These are phyloP conservation scores for Colletotrichum salicis DNA, from an alignment of 2,329 filamentous ascomycete species.

Conservation along the genomic window DNA sequence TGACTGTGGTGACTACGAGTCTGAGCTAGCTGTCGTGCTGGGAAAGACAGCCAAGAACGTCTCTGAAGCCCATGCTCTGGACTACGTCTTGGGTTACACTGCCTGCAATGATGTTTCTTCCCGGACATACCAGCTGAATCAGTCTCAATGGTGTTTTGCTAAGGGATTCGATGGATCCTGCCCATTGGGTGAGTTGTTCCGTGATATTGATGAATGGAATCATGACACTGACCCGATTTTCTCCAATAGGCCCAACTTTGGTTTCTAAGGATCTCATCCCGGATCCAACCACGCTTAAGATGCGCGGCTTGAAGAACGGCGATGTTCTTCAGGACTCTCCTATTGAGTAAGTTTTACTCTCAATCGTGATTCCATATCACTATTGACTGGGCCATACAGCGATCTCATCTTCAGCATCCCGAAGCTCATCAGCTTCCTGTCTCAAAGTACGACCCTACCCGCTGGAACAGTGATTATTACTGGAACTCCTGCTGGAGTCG, in stretches of 20 bases:
- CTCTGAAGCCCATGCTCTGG: conserved; percentile 63
- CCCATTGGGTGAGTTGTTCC: conserved; percentile 48
- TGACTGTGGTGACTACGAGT: conserved; percentile 68
- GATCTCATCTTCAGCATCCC: conserved; percentile 66
- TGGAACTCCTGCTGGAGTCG: conserved; percentile 55
- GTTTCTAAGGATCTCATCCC: conserved; percentile 55
- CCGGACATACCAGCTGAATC: conserved; percentile 64
- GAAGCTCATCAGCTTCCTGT: conserved; percentile 54
- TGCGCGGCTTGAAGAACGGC: conserved; percentile 61
- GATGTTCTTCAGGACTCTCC: conserved; percentile 59
- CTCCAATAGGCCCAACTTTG: conserved; percentile 55
- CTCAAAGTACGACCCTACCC: conserved; percentile 55
- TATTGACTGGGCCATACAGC: conserved; percentile 46
- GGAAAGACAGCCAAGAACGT: conserved; percentile 64
- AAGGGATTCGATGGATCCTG: conserved; percentile 68
- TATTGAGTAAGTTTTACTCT: conserved; percentile 40
- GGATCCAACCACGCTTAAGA: conserved; percentile 51
- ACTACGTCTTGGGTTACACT: conserved; percentile 73
- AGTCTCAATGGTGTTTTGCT: conserved; percentile 67
- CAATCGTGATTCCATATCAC: conserved; percentile 40
- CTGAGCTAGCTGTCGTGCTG: conserved; percentile 68
- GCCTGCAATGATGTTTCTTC: conserved; percentile 72
- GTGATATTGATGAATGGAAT: background rate
- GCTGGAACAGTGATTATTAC: conserved; percentile 56
- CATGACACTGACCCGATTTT: background rate